Percentiles rank a stretch among this genome's conserved stretches.
Evolutionary conservation across 768 basidiomycete species (phyloP).

Genomic region (Asterophora parasitica): DNA sequence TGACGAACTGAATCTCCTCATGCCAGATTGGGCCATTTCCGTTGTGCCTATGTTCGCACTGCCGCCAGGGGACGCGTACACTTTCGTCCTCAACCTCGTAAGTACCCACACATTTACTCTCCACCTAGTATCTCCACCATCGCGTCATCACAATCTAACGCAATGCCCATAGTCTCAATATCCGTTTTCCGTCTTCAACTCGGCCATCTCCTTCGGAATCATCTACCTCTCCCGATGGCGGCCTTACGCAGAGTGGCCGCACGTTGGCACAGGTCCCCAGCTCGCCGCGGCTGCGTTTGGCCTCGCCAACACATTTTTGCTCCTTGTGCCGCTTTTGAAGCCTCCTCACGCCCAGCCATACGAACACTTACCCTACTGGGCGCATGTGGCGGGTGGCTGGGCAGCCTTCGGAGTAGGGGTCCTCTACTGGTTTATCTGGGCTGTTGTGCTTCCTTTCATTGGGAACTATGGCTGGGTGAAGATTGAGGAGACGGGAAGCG

Average conservation of each 20-base stretch:
- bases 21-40: constrained; percentile 25
- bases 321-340: constrained; percentile 41
- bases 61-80: constrained; percentile 60
- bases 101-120: constrained; percentile 11
- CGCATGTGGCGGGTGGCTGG: constrained; percentile 26
- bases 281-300: constrained; percentile 37
- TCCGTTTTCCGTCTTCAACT: constrained; percentile 41
- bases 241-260: constrained; percentile 12
- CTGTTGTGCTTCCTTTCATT: constrained; percentile 6
- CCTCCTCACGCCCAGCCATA: constrained; percentile 45
- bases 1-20: not conserved
- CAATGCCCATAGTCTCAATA: constrained; percentile 28
- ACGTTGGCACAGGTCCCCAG: constrained; percentile 8
- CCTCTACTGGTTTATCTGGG: constrained; percentile 22
- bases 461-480: constrained; percentile 9
- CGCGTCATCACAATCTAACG: not conserved
- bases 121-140: not conserved
- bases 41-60: constrained; percentile 26
- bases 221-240: constrained; percentile 24
- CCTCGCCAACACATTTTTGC: constrained; percentile 46
- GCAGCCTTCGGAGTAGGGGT: constrained; percentile 26
- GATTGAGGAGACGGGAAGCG: constrained; percentile 7
- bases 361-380: constrained; percentile 46
- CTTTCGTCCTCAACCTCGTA: constrained; percentile 48
- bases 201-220: constrained; percentile 42